Base-by-base conservation (phyloP, 768 basidiomycete species). In the Crucibulum laeve region DNA sequence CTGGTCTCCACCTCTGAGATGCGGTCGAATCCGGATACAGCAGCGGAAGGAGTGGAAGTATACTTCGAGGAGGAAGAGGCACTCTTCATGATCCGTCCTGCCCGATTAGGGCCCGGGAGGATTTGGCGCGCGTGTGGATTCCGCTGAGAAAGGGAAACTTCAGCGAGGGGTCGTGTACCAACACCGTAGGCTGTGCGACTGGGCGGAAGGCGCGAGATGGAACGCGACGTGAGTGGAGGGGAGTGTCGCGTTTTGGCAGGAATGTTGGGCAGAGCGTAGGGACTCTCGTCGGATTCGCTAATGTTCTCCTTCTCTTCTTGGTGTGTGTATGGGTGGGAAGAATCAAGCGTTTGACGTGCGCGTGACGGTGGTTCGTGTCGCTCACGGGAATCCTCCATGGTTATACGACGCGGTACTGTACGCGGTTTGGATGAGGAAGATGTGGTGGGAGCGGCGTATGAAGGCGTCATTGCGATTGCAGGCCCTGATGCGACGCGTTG, bases 401-500 rank as follows among this genome's bases (percentile, higher is more conserved):
- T 63, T 13, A 73, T 60, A 25, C 76, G 67, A 34, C 73, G 69
- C 8, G 69, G 62, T 22, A 58, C 49, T 4, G 57, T 50, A 24
- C 68, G 64, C 33, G 62, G 57, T 55, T 67, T 68, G 41, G 64
- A 56, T 17, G 61, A 53, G 22, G 63, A 53, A 26, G 64, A 59
- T 14, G 64, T 51, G 7, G 62, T 59, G 18, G 64, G 57, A 45
- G 70, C 26, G 46, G 57, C 50, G 45, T 61, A 62, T 13, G 62
- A 63, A 7, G 64, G 55, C 8, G 59, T 53, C 39, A 55, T 56
- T 22, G 66, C 38, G 25, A 63, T 53, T n/a, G 71, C 65, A 7
- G 85, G 79, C 22, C 77, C 81, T 7, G 87, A 90, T 2, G 75
- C 70, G 28, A 79, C 74, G 48, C 87, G 83, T 48, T 80, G 76